A percentile compares a stretch with the other conserved stretches of the same genome.
Evolutionary conservation across 2,329 filamentous ascomycete species (phyloP).

Genomic region (Epichloe brachyelytri): DNA sequence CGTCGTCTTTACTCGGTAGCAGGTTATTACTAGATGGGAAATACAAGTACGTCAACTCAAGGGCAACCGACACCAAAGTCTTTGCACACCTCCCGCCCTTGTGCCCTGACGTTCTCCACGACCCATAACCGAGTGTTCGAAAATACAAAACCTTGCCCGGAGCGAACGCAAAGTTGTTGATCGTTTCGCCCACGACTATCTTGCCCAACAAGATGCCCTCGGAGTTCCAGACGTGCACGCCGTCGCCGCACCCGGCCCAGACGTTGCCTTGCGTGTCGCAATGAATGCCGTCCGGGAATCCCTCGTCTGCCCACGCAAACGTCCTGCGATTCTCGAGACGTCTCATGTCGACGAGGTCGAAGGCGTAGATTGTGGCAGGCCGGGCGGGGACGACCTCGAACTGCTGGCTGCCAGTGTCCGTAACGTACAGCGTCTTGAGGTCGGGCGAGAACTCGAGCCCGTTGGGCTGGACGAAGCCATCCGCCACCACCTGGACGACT

Average conservation of each 20-base stretch:
- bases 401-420: constrained; percentile 36
- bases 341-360: constrained; percentile 4
- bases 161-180: constrained; percentile 10
- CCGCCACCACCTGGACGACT: constrained; percentile 41
- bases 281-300: constrained; percentile 49
- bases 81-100: constrained; percentile 12
- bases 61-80: constrained; percentile 10
- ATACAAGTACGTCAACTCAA: not conserved
- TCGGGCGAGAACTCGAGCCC: constrained; percentile 44
- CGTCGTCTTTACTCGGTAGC: too few relatives aligned
- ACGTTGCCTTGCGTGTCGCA: constrained; percentile 42
- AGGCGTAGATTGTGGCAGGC: constrained; percentile 7
- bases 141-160: constrained; percentile 9
- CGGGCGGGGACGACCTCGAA: not conserved
- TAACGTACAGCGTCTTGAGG: constrained; percentile 38
- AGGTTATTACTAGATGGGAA: not conserved
- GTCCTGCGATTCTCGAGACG: constrained; percentile 27
- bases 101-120: constrained; percentile 9
- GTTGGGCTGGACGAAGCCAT: constrained; percentile 43
- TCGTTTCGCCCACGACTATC: constrained; percentile 23
- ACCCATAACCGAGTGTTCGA: constrained; percentile 10
- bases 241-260: constrained; percentile 36
- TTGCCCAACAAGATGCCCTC: constrained; percentile 39
- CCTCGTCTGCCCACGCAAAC: constrained; percentile 42
- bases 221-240: constrained; percentile 34